Conservation (phyloP, 176 grass and related monocot genomes). For the Phragmites australis region DNA sequence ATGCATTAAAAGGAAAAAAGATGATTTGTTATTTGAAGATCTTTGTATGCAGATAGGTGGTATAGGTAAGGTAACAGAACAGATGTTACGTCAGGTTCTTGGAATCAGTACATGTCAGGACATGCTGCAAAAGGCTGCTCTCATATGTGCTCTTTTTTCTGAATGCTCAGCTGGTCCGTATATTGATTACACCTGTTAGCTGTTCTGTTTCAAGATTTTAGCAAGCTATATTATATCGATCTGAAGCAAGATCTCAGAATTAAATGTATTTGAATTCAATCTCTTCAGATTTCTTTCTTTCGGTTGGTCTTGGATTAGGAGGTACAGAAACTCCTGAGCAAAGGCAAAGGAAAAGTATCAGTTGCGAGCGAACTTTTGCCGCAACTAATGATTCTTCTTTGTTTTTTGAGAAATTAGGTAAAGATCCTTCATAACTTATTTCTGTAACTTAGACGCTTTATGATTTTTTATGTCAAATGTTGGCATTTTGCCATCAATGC, state of each 20-base stretch:
- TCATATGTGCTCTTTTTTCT: constrained; percentile 84
- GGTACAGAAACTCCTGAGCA: constrained; percentile 79
- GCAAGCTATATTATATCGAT: constrained; percentile 30
- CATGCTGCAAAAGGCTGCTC: constrained; percentile 76
- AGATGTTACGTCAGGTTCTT: constrained; percentile 76
- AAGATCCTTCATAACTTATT: constrained; percentile 11
- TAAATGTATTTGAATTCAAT: constrained; percentile 23
- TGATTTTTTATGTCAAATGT: constrained; percentile 17
- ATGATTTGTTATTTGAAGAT: constrained; percentile 58
- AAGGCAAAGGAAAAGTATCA: constrained; percentile 90
- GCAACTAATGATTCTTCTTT: constrained; percentile 59
- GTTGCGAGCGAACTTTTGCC: constrained; percentile 78
- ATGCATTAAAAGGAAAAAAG: constrained; percentile 25
- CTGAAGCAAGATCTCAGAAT: constrained; percentile 5
- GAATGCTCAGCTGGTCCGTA: constrained; percentile 81
- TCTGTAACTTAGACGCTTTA: not conserved
- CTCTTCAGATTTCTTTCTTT: constrained; percentile 93
- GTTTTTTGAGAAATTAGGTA: constrained; percentile 81
- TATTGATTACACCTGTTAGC: constrained; percentile 23
- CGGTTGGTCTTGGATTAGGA: constrained; percentile 87
- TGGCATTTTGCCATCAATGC: constrained; percentile 4
- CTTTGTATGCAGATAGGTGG: constrained; percentile 84
- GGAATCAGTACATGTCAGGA: constrained; percentile 87
- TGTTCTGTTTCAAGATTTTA: constrained; percentile 35
- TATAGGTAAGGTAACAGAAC: constrained; percentile 96